These are phyloP conservation scores for Collybia nuda DNA, from an alignment of 768 basidiomycete genomes.

Conservation along the genomic window DNA sequence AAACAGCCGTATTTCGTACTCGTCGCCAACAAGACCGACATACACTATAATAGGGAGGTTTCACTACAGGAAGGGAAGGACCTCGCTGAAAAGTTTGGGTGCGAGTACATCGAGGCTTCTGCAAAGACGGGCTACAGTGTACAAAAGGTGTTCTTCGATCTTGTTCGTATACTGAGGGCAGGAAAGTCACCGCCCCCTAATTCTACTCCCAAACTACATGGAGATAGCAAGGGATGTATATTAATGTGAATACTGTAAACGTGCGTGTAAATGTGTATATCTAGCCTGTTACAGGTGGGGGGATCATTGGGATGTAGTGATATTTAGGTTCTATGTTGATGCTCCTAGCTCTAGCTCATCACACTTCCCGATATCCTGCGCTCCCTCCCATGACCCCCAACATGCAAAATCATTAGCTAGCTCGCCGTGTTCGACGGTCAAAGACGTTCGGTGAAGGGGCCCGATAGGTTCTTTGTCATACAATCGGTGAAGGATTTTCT, in stretches of 20 bases:
- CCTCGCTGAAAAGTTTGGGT: constrained; percentile 1
- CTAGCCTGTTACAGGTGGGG: too few relatives aligned
- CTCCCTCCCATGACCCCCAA: constrained; percentile 44
- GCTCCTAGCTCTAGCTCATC: neutral
- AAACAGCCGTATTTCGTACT: constrained; percentile 1
- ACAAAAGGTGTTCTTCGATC: constrained; percentile 4
- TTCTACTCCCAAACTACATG: neutral
- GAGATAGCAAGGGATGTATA: neutral
- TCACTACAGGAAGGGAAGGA: constrained; percentile 1
- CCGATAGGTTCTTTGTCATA: constrained; percentile 38
- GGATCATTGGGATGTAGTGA: too few relatives aligned
- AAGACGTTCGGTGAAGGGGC: constrained; percentile 30
- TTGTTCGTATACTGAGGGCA: neutral
- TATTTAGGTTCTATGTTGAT: too few relatives aligned
- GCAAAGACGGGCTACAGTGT: constrained; percentile 4
- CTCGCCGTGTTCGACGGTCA: constrained; percentile 34
- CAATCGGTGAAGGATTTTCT: constrained; percentile 28
- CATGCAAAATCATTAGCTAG: constrained; percentile 43
- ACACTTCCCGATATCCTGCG: constrained; percentile 28
- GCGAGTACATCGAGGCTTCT: constrained; percentile 6
- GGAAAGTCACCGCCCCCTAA: neutral
- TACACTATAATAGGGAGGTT: neutral
- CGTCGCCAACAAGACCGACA: constrained; percentile 6
- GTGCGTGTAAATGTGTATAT: too few relatives aligned
- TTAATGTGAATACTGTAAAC: constrained; percentile 1